Conservation (phyloP, 106 monocot genomes). For the Dactylorhiza incarnata region DNA sequence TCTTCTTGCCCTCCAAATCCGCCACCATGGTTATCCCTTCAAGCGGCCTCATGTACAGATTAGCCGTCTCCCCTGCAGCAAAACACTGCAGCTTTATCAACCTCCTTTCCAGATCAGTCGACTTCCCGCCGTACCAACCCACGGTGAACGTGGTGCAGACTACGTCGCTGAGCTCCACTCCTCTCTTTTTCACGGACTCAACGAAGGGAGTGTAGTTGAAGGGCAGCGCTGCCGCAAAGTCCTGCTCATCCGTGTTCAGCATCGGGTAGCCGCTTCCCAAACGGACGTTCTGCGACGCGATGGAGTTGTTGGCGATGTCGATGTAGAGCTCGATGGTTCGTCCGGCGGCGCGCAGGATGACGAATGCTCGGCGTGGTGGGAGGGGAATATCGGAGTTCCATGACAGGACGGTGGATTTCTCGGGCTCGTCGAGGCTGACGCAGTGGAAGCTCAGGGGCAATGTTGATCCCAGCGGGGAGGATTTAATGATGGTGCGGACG, state of each 20-base stretch:
- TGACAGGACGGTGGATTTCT: slow-evolving; percentile 38
- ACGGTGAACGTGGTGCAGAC: slow-evolving; percentile 37
- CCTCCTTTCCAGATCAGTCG: slow-evolving; percentile 17
- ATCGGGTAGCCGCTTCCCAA: slow-evolving; percentile 39
- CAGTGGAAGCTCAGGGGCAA: slow-evolving; percentile 47
- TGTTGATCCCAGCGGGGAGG: slow-evolving; percentile 20
- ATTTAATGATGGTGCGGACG: slow-evolving; percentile 17
- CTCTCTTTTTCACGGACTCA: slow-evolving; percentile 38
- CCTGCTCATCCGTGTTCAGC: slow-evolving; percentile 46
- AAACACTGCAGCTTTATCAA: slow-evolving; percentile 25
- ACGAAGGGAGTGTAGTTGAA: slow-evolving; percentile 49
- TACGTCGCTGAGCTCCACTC: slow-evolving; percentile 29
- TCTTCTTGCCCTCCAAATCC: slow-evolving; percentile 45
- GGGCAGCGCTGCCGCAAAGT: slow-evolving; percentile 23
- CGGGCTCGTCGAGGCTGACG: slow-evolving; percentile 68
- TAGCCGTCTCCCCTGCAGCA: slow-evolving; percentile 23
- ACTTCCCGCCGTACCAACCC: slow-evolving; percentile 60
- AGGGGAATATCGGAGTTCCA: slow-evolving; percentile 10
- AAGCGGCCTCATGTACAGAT: slow-evolving; percentile 43
- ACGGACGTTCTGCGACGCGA: slow-evolving; percentile 25
- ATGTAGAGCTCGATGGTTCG: slow-evolving; percentile 38
- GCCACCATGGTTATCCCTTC: slow-evolving; percentile 48
- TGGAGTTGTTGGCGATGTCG: slow-evolving; percentile 22
- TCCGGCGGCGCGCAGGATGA: slow-evolving; percentile 28
- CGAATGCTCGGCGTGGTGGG: slow-evolving; percentile 39